A percentile compares a stretch with the other conserved stretches of the same genome.
Conservation (phyloP, 306 rosid genomes). For the Prunus padus region DNA sequence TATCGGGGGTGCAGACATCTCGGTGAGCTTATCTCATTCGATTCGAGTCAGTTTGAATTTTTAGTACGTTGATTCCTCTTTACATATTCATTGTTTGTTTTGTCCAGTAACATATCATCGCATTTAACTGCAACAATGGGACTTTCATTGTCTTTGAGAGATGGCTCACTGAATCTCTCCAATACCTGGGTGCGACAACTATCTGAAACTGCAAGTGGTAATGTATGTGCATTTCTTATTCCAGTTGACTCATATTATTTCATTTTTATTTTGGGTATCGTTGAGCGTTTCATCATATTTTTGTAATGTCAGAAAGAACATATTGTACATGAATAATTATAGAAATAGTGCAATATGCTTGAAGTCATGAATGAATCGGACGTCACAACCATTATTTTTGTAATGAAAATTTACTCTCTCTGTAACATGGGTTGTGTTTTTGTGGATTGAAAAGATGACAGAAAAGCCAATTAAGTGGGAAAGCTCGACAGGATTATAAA, state of each 20-base stretch:
- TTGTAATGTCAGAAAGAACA: neutral
- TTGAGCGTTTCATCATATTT: neutral
- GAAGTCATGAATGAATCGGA: neutral
- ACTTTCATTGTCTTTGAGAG: constrained; percentile 70
- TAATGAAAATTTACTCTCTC: constrained; percentile 6
- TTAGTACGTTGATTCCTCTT: constrained; percentile 11
- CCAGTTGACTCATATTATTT: neutral
- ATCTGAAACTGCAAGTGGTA: constrained; percentile 75
- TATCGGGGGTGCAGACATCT: constrained; percentile 79
- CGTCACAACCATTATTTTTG: neutral
- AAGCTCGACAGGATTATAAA: neutral
- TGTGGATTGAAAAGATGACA: neutral
- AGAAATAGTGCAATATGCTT: constrained; percentile 2
- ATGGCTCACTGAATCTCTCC: constrained; percentile 86
- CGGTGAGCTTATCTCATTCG: constrained; percentile 49
- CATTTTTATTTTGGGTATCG: neutral
- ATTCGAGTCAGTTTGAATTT: constrained; percentile 8
- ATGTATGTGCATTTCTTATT: constrained; percentile 45
- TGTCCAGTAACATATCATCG: constrained; percentile 59
- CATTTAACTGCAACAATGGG: constrained; percentile 90
- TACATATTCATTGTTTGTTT: constrained; percentile 9
- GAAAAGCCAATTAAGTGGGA: neutral
- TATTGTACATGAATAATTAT: neutral
- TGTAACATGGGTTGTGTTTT: neutral
- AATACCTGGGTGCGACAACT: constrained; percentile 92